A percentile compares a stretch with the other conserved stretches of the same genome.
Conservation (phyloP, 352 stramenopile species). For the Globisporangium echinulatum region DNA sequence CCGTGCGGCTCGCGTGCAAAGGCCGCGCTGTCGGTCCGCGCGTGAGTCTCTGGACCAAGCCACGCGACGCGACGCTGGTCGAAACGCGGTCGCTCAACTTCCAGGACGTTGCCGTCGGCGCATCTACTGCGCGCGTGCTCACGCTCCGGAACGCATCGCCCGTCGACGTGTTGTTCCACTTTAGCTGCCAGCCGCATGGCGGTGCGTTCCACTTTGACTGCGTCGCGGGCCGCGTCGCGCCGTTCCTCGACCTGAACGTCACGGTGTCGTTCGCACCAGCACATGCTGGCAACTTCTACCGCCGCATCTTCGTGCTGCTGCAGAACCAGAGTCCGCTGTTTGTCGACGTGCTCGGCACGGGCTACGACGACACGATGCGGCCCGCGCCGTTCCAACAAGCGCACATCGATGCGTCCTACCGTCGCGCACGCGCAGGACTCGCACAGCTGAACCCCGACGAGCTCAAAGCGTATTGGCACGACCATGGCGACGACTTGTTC, state of each 20-base stretch:
- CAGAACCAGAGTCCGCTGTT: slow-evolving; percentile 83
- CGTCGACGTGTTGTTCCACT: slow-evolving; percentile 67
- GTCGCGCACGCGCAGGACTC: slow-evolving; percentile 46
- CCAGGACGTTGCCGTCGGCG: slow-evolving; percentile 71
- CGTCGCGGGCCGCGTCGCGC: slow-evolving; percentile 70
- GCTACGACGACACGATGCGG: slow-evolving; percentile 83
- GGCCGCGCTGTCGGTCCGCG: slow-evolving; percentile 48
- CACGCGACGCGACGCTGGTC: slow-evolving; percentile 63
- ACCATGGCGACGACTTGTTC: slow-evolving; percentile 64
- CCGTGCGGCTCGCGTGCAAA: slow-evolving; percentile 67
- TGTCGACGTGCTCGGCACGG: slow-evolving; percentile 87
- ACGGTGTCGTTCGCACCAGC: slow-evolving; percentile 77
- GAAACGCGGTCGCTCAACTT: slow-evolving; percentile 85
- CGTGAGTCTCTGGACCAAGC: slow-evolving; percentile 83
- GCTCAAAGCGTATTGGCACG: slow-evolving; percentile 64
- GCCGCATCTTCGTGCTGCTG: slow-evolving; percentile 78
- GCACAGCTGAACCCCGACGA: slow-evolving; percentile 75
- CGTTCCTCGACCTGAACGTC: slow-evolving; percentile 69
- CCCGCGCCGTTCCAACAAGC: slow-evolving; percentile 88
- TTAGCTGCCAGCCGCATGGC: slow-evolving; percentile 51
- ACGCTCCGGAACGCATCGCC: slow-evolving; percentile 80
- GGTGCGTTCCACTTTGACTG: slow-evolving; percentile 86
- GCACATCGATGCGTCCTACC: slow-evolving; percentile 85
- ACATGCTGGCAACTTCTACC: slow-evolving; percentile 89
- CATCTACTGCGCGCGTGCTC: slow-evolving; percentile 56